phyloP scores from a whole-genome alignment of 345 rosid species.

The Linum trigynum region DNA sequence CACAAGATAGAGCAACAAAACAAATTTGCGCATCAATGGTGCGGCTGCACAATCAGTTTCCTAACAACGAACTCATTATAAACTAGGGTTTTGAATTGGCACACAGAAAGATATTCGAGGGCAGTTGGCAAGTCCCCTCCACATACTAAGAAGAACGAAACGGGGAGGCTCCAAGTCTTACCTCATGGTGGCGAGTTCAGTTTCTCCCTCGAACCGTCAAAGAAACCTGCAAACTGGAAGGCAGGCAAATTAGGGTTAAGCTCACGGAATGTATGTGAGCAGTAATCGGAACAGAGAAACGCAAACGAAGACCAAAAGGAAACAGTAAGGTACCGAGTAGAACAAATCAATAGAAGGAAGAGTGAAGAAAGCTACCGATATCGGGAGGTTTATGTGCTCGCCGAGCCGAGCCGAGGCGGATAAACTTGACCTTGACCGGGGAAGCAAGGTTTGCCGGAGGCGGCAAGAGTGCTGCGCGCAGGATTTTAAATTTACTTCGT shows the following conservation, averaged over 20 bases:
- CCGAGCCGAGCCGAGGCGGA: too few relatives aligned
- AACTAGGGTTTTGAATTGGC: neutral
- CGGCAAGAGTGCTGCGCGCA: too few relatives aligned
- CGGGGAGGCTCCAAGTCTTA: conserved; percentile 6
- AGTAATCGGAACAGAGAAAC: neutral
- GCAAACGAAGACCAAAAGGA: neutral
- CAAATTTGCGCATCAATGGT: neutral
- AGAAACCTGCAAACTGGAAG: conserved; percentile 15
- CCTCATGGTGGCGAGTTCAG: conserved; percentile 34
- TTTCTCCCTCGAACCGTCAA: conserved; percentile 5
- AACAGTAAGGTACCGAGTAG: neutral
- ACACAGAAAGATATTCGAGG: neutral
- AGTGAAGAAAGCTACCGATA: neutral
- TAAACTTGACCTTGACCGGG: too few relatives aligned
- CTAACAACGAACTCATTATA: too few relatives aligned
- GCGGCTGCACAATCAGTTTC: too few relatives aligned
- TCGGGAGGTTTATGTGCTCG: too few relatives aligned
- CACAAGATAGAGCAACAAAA: neutral
- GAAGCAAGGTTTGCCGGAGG: too few relatives aligned
- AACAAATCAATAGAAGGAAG: neutral
- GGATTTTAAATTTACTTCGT: too few relatives aligned
- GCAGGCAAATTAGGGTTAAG: neutral
- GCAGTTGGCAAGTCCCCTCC: too few relatives aligned
- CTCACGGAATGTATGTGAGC: neutral
- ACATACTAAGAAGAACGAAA: neutral